Evolutionary conservation across 1,284 basidiomycete species (phyloP), one percentile per base, ranked within the genome.

Genomic region (Cutaneotrichosporon sp.): DNA sequence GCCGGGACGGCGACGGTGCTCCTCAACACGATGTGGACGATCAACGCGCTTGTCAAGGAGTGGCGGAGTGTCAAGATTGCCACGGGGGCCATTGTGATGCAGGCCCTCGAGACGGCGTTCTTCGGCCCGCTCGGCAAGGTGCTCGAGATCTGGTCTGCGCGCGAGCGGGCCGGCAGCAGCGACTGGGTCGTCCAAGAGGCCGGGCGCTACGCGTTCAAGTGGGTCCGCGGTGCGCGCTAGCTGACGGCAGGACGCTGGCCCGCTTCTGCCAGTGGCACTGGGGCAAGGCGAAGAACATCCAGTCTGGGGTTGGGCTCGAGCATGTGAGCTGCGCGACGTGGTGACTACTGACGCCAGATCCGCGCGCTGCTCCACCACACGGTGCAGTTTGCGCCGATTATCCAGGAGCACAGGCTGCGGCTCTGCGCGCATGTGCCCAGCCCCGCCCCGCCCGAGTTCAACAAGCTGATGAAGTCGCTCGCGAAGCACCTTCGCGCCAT

Each of bases 11-110:
- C 64, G 12, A 69, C 66, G 3, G 57, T 72, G 9, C 67, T 76
- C 11, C 54, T 74, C 25, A 76, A 75, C 55, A 70, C 67, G 4
- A 55, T 75, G 3, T 74, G 74, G 72, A 71, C 70, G 0, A 73
- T 75, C 64, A 75, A 75, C 49, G 67, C 71, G 7, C 57, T 76
- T 4, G 70, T 75, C 44, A 75, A 75, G 57, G 75, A 76, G 52
- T 75, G 71, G 71, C 57, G 67, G 16, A 70, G 57, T 9, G 71
- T 76, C 46, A 72, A 72, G 54, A 49, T 76, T 11, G 59, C 72
- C 1, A 52, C 65, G 3, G 74, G 75, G 1, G 62, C 61, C 16
- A 61, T 69, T 43, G 64, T 70, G 20, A 72, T 76, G 70, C 61
- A 63, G 34, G 60, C 48, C 1, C 61, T 72, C 17, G 70, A 67